Evolutionary conservation across 2,329 filamentous ascomycete species (phyloP).

Genomic region (Colletotrichum karsti): DNA sequence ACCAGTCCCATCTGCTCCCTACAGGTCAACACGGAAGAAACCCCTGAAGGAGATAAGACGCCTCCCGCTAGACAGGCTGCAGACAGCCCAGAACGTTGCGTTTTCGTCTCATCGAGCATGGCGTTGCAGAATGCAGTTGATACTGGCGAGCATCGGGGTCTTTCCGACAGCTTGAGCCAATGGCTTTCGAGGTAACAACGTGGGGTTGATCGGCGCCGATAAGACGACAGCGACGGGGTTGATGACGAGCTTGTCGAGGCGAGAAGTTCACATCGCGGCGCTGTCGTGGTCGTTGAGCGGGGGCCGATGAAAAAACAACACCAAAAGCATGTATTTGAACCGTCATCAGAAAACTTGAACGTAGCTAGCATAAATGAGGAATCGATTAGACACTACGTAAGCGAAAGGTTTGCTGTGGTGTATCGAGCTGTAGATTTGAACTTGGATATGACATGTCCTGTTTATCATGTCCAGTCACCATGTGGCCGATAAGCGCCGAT

Average conservation of each 20-base stretch:
- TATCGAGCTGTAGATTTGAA: too few relatives aligned
- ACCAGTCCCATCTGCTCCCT: neutral
- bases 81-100: neutral
- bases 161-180: neutral
- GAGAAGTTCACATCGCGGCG: too few relatives aligned
- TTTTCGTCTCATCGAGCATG: neutral
- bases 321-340: too few relatives aligned
- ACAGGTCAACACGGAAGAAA: neutral
- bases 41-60: neutral
- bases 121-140: neutral
- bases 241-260: slow-evolving; percentile 18
- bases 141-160: neutral
- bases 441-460: too few relatives aligned
- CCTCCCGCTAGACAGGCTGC: neutral
- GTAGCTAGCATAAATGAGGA: too few relatives aligned
- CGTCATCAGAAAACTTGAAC: too few relatives aligned
- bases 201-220: neutral
- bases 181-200: neutral
- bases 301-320: too few relatives aligned
- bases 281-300: too few relatives aligned
- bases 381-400: too few relatives aligned
- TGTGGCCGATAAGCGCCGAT: too few relatives aligned
- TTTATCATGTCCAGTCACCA: too few relatives aligned
- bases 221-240: slow-evolving; percentile 21
- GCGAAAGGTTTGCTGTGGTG: too few relatives aligned